A percentile compares a stretch with the other conserved stretches of the same genome.
Conservation (phyloP, 139 green algal species). For the Closterium sp. region DNA sequence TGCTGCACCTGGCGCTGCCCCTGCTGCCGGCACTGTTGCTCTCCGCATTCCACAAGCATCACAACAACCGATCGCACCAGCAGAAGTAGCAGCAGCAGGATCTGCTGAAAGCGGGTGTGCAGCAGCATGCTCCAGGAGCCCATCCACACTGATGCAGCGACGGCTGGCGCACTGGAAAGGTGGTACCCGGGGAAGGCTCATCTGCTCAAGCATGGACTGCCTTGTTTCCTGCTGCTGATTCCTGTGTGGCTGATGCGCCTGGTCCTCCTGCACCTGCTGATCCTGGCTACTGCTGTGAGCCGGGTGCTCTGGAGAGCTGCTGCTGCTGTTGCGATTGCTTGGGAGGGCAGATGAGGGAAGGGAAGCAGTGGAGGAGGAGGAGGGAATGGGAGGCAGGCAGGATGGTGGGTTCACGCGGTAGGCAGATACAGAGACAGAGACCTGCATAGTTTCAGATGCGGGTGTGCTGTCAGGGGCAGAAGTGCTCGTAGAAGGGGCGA, state of each 20-base stretch:
- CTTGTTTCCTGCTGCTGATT: background rate
- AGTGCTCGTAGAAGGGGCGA: background rate
- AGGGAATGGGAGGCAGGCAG: slow-evolving; percentile 1
- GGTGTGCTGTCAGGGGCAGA: too few species aligned
- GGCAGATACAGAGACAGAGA: too few species aligned
- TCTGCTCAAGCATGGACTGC: too few species aligned
- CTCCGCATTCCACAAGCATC: too few species aligned
- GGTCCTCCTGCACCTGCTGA: background rate
- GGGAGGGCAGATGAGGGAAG: background rate
- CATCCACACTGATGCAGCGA: background rate
- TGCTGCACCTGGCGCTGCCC: background rate
- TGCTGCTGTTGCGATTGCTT: background rate
- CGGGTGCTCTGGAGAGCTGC: background rate
- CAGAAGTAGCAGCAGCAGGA: too few species aligned
- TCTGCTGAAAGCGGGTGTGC: background rate
- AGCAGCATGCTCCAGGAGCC: background rate
- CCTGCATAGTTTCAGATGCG: too few species aligned
- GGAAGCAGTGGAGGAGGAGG: background rate
- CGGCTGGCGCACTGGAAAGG: background rate
- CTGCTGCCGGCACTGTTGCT: background rate
- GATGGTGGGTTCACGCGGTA: too few species aligned
- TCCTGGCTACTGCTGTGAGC: background rate
- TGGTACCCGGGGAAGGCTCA: background rate
- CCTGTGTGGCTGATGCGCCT: too few species aligned
- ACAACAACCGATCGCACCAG: too few species aligned